Base-by-base conservation (phyloP, 306 rosid genomes). In the Mimosa pudica region DNA sequence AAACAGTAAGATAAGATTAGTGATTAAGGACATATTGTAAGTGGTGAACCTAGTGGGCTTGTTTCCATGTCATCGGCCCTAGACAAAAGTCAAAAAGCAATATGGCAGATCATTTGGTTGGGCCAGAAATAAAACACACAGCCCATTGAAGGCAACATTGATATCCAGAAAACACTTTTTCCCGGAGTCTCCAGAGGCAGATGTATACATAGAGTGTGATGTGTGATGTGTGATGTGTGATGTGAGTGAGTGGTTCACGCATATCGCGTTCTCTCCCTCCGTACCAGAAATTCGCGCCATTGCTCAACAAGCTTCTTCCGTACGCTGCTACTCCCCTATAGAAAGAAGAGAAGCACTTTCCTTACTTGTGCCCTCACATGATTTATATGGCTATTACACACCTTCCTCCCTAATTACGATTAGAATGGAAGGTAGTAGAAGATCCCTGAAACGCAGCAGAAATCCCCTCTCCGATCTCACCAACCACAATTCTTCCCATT, bases 401-500 rank as follows among this genome's bases (percentile, higher is more conserved):
- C 1, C 4, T 38, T 38, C 42, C 18, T 47, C 70, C 75, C 60
- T 16, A 18, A 45, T 24, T 24, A 24, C 30, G 1, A 24, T 24
- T 24, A 24, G 30, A 78, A 84, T 86, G 90, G 89, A 88, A 84
- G 78, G 66, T 1, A 54, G 66, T 42, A 74, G 70, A 81, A 79
- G 65, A 78, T 75, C 49, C 35, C 81, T 67, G 42, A 82, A 86
- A 61, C 77, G 54, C 74, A 86, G 90, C 74, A 86, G 90, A 71
- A 84, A 83, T 72, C 87, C 94, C 32, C 93, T 93, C 88, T 82
- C 92, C 8, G 90, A 93, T 61, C 82, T 86, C 72, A 84, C 93
- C 75, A 91, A 88, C 83, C 30, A 24, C 30, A 24, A 24, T 69
- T 78, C 88, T 20, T 61, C 86, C 6, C 86, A 71, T 1, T 82